Conservation (phyloP, 208 protist species). For the Leishmania major region DNA sequence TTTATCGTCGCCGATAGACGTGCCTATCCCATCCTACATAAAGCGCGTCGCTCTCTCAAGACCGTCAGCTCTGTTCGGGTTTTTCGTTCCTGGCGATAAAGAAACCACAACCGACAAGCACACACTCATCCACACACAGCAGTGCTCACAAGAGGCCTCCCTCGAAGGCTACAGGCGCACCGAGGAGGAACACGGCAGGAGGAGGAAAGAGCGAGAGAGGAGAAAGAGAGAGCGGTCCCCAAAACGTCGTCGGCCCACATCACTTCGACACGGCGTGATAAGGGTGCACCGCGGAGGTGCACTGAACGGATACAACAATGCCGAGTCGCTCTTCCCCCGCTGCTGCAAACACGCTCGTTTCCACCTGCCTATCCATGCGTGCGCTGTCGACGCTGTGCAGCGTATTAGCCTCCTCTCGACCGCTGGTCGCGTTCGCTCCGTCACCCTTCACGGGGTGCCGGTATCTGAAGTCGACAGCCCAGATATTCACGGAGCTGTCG, state of each 20-base stretch:
- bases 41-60: not conserved
- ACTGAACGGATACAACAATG: slow-evolving; percentile 45
- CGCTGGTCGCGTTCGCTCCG: not conserved
- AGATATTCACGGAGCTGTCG: slow-evolving; percentile 72
- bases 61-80: not conserved
- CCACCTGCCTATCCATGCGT: not conserved
- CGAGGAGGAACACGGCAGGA: not conserved
- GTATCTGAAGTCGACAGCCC: slow-evolving; percentile 63
- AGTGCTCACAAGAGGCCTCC: not conserved
- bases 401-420: not conserved
- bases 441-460: slow-evolving; percentile 11
- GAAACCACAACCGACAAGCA: not conserved
- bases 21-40: not conserved
- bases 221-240: not conserved
- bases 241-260: not conserved
- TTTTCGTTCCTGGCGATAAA: not conserved
- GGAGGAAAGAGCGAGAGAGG: not conserved
- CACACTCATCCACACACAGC: not conserved
- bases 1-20: not conserved
- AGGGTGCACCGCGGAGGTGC: slow-evolving; percentile 54
- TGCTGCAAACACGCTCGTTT: slow-evolving; percentile 3
- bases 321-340: slow-evolving; percentile 23
- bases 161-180: not conserved
- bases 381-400: not conserved
- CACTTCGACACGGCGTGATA: slow-evolving; percentile 39